Evolutionary conservation across 179 eudicot genomes (phyloP), one percentile per base, ranked within the genome.

Genomic region (Heliamphora pulchella): DNA sequence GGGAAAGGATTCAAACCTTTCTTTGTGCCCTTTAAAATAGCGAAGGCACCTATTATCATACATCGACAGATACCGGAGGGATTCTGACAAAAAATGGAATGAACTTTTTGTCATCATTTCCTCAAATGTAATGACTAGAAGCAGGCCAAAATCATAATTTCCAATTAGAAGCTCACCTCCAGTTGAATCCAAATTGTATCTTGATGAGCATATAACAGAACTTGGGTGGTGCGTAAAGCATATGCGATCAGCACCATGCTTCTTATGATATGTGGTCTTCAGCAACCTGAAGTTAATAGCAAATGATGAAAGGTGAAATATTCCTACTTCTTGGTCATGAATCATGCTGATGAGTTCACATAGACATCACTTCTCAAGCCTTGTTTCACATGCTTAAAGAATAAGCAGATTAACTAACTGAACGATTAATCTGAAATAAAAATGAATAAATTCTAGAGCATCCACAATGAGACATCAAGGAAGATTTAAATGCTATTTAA

Each of bases 221-320:
- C 89, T 93, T 72, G 92, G 93, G 85, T 96, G 97, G 87, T 96
- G 99, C 78, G 99, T 92, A 86, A 96, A 96, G 88, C 99, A 94
- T 88, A 96, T 86, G 51, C 93, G 87, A 85, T 96, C 98, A 82
- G 98, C 97, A 83, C 99, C 99, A 81, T 96, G 99, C 80, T 87
- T 96, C 84, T 93, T 91, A 67, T 96, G 99, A 82, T 89, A 88
- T 75, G 98, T 96, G 17, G 99, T 93, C 85, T 96, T 96, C 90
- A 93, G 65, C 88, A 91, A 89, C 84, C 99, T 96, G 87, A 79
- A 82, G 57, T 68, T 77, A 50, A 81, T 11, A 55, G 43, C 47
- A 43, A 71, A 17, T 14, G 48, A 48, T 58, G 46, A 64, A 65
- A 44, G 5, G 17, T 53, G 68, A 15, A 75, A 59, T 17, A 39